Evolutionary conservation across 2,329 filamentous ascomycete species (phyloP).

Genomic region (Aspergillus japonicus): DNA sequence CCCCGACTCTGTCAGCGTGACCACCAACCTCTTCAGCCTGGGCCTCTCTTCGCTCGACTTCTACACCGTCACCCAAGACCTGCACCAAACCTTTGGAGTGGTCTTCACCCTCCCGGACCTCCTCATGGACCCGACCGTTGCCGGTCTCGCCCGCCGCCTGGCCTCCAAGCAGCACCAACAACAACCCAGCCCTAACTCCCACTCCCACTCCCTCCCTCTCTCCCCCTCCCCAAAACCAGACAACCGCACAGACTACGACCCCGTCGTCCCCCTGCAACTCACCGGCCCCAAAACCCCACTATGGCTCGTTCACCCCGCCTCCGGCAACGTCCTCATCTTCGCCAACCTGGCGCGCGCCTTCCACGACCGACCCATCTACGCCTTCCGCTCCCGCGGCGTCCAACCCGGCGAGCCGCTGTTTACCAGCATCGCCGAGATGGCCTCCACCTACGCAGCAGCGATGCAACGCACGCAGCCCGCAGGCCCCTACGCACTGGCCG

Average conservation of each 20-base stretch:
- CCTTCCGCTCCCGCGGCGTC: slow-evolving; percentile 43
- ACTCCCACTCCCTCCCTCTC: background rate
- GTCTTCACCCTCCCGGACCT: background rate
- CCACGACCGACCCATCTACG: slow-evolving; percentile 47
- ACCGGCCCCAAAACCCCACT: slow-evolving; percentile 27
- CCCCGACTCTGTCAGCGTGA: slow-evolving; percentile 11
- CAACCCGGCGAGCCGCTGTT: slow-evolving; percentile 32
- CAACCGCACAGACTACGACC: slow-evolving; percentile 8
- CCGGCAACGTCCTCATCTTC: slow-evolving; percentile 39
- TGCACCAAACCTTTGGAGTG: background rate
- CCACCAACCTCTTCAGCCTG: background rate
- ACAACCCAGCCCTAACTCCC: background rate
- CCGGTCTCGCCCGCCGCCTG: too few relatives aligned
- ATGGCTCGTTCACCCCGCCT: slow-evolving; percentile 37
- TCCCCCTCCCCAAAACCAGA: background rate
- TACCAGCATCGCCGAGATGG: slow-evolving; percentile 36
- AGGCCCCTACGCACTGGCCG: slow-evolving; percentile 52
- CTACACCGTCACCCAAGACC: slow-evolving; percentile 2
- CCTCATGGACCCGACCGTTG: background rate
- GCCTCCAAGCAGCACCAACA: too few relatives aligned
- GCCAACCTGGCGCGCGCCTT: slow-evolving; percentile 24
- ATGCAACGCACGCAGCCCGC: slow-evolving; percentile 44
- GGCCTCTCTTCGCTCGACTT: slow-evolving; percentile 3
- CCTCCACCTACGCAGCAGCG: slow-evolving; percentile 39
- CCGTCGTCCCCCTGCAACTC: slow-evolving; percentile 26